Evolutionary conservation across 2,329 filamentous ascomycete species (phyloP).

Genomic region (Talaromyces amestolkiae): DNA sequence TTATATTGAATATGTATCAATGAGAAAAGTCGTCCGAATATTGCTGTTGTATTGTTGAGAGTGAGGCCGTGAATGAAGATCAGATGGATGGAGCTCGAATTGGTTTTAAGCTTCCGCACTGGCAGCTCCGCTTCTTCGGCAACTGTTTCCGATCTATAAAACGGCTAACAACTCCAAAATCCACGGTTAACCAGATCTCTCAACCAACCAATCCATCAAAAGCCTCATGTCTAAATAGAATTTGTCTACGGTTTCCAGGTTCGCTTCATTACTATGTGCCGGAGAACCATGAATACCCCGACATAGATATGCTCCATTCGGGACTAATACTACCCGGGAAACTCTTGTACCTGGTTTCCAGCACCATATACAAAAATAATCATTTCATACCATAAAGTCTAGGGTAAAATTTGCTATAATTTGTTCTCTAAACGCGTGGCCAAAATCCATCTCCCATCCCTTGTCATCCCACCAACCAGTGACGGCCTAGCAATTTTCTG

Average conservation of each 20-base stretch:
- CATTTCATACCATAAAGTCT: too few species aligned
- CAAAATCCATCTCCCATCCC: too few species aligned
- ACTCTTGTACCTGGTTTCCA: too few species aligned
- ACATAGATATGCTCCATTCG: not conserved
- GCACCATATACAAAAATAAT: too few species aligned
- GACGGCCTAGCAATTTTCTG: too few species aligned
- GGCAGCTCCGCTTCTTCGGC: constrained; percentile 1
- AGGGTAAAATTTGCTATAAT: too few species aligned
- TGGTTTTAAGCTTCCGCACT: not conserved
- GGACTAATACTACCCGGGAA: too few species aligned
- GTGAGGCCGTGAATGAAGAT: not conserved
- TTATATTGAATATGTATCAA: not conserved
- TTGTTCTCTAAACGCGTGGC: too few species aligned
- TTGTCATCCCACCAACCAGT: too few species aligned
- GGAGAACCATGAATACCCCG: not conserved
- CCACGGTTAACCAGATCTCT: not conserved
- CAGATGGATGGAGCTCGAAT: not conserved
- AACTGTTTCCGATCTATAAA: not conserved
- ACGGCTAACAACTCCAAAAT: not conserved
- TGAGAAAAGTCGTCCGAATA: not conserved
- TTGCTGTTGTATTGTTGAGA: not conserved
- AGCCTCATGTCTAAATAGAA: too few species aligned
- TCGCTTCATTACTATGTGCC: not conserved
- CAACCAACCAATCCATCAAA: not conserved
- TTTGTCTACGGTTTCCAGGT: too few species aligned